phyloP scores from a whole-genome alignment of 1,284 basidiomycete genomes.

The Malassezia dermatis region DNA sequence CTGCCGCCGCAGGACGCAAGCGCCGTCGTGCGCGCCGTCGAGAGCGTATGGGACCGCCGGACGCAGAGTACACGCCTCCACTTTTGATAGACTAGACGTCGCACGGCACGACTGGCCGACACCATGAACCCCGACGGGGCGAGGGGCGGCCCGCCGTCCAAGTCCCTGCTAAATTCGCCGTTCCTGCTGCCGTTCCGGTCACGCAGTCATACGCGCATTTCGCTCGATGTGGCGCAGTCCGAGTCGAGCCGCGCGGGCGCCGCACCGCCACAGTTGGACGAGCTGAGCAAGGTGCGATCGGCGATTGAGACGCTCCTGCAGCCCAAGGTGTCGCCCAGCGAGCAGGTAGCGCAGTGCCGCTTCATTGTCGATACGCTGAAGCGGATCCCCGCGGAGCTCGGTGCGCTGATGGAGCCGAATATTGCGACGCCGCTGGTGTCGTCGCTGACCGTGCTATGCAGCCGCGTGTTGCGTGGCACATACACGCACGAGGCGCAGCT shows the following conservation, averaged over 20 bases:
- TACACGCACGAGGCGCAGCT: constrained; percentile 7
- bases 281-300: not conserved
- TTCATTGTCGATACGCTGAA: constrained; percentile 5
- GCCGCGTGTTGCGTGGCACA: constrained; percentile 5
- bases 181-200: constrained; percentile 18
- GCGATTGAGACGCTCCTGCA: constrained; percentile 9
- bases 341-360: not conserved
- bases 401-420: not conserved
- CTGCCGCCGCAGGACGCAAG: not conserved
- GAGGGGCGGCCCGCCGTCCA: not conserved
- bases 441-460: constrained; percentile 10
- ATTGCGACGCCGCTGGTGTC: constrained; percentile 14
- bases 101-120: not conserved
- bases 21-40: constrained; percentile 1
- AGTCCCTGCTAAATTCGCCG: constrained; percentile 14
- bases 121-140: constrained; percentile 2
- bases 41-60: not conserved
- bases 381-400: not conserved
- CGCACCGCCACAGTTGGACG: not conserved
- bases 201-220: constrained; percentile 1
- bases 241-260: not conserved
- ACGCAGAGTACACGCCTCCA: constrained; percentile 13
- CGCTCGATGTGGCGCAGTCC: not conserved
- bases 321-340: not conserved
- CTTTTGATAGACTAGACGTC: not conserved